Conservation (phyloP, 306 rosid species). For the Gastrolobium bilobum region DNA sequence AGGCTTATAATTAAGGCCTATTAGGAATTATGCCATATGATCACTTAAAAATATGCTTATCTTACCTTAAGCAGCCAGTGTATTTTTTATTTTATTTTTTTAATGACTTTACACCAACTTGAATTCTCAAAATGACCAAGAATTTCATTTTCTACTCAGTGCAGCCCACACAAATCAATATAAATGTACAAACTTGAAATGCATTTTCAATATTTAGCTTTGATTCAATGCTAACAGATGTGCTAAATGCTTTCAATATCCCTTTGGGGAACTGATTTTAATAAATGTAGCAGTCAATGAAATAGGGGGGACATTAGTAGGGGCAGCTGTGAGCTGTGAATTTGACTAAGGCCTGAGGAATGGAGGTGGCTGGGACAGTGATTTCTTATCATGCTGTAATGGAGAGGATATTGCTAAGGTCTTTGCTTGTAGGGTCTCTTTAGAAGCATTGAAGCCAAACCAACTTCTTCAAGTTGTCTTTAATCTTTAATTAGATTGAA, state of each 20-base stretch:
- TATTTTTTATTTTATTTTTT: too few species aligned
- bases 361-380: conserved; percentile 28
- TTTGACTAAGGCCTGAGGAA: conserved; percentile 14
- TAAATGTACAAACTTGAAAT: conserved; percentile 52
- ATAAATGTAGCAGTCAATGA: conserved; percentile 79
- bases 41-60: conserved; percentile 49
- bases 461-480: neutral
- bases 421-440: conserved; percentile 1
- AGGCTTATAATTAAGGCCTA: too few species aligned
- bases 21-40: conserved; percentile 18
- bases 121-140: conserved; percentile 39
- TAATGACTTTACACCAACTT: neutral
- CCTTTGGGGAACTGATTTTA: conserved; percentile 44
- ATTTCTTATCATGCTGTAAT: conserved; percentile 23
- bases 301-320: conserved; percentile 67
- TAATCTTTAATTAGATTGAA: neutral
- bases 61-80: conserved; percentile 19
- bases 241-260: neutral
- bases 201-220: neutral
- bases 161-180: conserved; percentile 58
- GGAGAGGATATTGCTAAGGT: conserved; percentile 32
- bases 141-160: conserved; percentile 55
- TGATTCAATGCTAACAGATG: neutral
- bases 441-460: neutral
- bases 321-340: conserved; percentile 57